A percentile compares a stretch with the other conserved stretches of the same genome.
phyloP scores from a whole-genome alignment of 2,329 filamentous ascomycete species.

The Venturia oleaginea region DNA sequence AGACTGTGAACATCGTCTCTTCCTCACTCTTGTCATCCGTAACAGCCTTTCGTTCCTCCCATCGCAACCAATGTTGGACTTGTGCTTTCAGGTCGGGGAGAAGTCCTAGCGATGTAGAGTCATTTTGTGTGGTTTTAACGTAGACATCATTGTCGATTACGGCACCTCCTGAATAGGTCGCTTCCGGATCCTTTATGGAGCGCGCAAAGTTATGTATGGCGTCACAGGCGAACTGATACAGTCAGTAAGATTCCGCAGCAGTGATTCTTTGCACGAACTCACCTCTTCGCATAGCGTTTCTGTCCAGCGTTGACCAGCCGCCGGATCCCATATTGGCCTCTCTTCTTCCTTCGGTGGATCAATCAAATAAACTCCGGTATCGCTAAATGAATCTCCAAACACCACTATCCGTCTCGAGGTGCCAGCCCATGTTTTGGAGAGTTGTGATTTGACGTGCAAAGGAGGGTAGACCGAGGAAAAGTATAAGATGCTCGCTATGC shows the following conservation, averaged over 20 bases:
- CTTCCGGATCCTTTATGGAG: slow-evolving; percentile 16
- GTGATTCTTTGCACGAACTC: slow-evolving; percentile 11
- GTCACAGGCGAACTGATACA: slow-evolving; percentile 26
- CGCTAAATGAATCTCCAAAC: slow-evolving; percentile 32
- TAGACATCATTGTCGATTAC: slow-evolving; percentile 25
- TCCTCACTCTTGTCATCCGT: slow-evolving; percentile 19
- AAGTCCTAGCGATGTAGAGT: slow-evolving; percentile 17
- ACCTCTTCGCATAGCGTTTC: slow-evolving; percentile 30
- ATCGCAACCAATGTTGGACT: slow-evolving; percentile 26
- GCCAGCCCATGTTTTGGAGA: slow-evolving; percentile 24
- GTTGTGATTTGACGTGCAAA: slow-evolving; percentile 21
- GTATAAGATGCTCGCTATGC: slow-evolving; percentile 21
- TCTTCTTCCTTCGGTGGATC: slow-evolving; percentile 22
- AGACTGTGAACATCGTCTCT: slow-evolving; percentile 28
- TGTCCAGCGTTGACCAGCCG: slow-evolving; percentile 26
- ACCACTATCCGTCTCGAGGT: slow-evolving; percentile 26
- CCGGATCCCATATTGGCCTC: slow-evolving; percentile 21
- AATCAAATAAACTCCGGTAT: slow-evolving; percentile 27
- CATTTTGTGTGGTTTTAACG: slow-evolving; percentile 21
- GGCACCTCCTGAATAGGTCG: slow-evolving; percentile 18
- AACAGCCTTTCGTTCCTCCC: slow-evolving; percentile 19
- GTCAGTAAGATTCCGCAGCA: slow-evolving; percentile 19
- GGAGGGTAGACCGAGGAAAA: slow-evolving; percentile 24
- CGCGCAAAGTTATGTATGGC: slow-evolving; percentile 30
- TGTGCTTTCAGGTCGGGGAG: slow-evolving; percentile 29